Percentiles rank a stretch among this genome's conserved stretches.
phyloP scores from a whole-genome alignment of 495 filamentous ascomycete genomes.

The Trichoderma parareesei region DNA sequence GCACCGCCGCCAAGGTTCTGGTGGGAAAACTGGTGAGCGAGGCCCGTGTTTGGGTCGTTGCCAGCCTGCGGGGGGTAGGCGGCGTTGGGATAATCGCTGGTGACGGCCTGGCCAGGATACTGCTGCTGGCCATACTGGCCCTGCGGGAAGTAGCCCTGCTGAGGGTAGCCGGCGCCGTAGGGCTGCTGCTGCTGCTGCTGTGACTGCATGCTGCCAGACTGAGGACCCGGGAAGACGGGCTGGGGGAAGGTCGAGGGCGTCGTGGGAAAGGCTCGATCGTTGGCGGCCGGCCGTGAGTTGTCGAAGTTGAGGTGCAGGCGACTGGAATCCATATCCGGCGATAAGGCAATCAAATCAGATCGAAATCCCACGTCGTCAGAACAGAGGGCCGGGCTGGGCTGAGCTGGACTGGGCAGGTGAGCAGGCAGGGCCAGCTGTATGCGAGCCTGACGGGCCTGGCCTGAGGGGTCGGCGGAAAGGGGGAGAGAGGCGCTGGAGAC shows the following conservation, averaged over 20 bases:
- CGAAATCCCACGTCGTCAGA: no score
- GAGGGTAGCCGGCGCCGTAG: slow-evolving; percentile 14
- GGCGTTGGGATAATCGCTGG: slow-evolving; percentile 27
- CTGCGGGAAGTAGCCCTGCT: slow-evolving; percentile 24
- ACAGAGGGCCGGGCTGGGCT: no score
- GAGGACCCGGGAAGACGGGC: slow-evolving; percentile 54
- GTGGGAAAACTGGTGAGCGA: slow-evolving; percentile 94
- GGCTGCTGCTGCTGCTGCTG: slow-evolving; percentile 20
- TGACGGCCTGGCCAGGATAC: slow-evolving; percentile 15
- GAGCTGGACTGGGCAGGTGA: no score
- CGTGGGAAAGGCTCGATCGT: slow-evolving; percentile 84
- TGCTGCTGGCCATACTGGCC: slow-evolving; percentile 29
- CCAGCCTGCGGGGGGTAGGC: slow-evolving; percentile 52
- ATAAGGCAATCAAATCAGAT: slow-evolving; percentile 4
- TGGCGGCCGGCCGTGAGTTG: slow-evolving; percentile 48
- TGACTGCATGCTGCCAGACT: slow-evolving; percentile 43
- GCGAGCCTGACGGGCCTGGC: slow-evolving; percentile 5
- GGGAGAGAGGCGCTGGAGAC: slow-evolving; percentile 4
- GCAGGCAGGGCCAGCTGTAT: neutral
- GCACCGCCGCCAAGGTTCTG: slow-evolving; percentile 73
- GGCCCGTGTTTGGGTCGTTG: slow-evolving; percentile 69
- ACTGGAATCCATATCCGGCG: slow-evolving; percentile 40
- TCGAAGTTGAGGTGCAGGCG: slow-evolving; percentile 67
- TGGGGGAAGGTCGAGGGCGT: slow-evolving; percentile 96
- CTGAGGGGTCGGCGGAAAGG: slow-evolving; percentile 12